Percentiles rank a stretch among this genome's conserved stretches.
Conservation (phyloP, 495 filamentous ascomycete species). For the Sabuloglossum arenarium region DNA sequence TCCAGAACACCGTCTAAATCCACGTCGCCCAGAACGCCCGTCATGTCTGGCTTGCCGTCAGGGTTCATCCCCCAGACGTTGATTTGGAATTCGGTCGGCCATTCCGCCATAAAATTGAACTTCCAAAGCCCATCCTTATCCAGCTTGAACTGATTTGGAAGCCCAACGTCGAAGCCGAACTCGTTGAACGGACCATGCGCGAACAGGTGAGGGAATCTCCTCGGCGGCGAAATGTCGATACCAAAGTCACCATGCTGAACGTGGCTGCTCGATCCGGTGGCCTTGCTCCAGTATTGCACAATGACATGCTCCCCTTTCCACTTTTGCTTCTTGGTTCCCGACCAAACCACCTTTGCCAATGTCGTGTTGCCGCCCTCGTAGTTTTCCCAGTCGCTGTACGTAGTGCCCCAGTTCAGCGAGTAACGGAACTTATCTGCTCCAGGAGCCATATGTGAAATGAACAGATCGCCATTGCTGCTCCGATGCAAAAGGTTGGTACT, state of each 20-base stretch:
- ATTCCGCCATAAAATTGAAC: conserved; percentile 19
- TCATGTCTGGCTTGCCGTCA: conserved; percentile 18
- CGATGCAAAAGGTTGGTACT: conserved; percentile 8
- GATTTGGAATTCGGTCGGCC: conserved; percentile 17
- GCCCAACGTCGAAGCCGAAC: conserved; percentile 18
- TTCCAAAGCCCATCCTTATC: conserved; percentile 15
- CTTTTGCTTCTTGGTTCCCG: conserved; percentile 35
- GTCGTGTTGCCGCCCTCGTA: conserved; percentile 5
- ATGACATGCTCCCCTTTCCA: conserved; percentile 47
- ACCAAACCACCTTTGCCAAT: conserved; percentile 23
- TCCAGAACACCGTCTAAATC: conserved; percentile 19
- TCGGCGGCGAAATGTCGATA: conserved; percentile 7
- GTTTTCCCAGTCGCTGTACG: neutral
- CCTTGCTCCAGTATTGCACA: conserved; percentile 17
- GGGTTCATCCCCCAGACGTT: conserved; percentile 21
- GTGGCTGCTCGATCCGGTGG: conserved; percentile 16
- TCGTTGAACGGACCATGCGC: conserved; percentile 17
- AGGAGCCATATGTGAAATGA: conserved; percentile 16
- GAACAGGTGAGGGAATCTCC: conserved; percentile 19
- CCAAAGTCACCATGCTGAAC: conserved; percentile 16
- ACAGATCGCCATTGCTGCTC: neutral
- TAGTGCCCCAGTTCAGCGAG: conserved; percentile 15
- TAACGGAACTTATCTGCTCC: conserved; percentile 19
- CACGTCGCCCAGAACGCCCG: conserved; percentile 17
- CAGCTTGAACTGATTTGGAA: conserved; percentile 13